Percentiles rank a stretch among this genome's conserved stretches.
Conservation (phyloP, 345 rosid genomes). For the Aethionema arabicum region DNA sequence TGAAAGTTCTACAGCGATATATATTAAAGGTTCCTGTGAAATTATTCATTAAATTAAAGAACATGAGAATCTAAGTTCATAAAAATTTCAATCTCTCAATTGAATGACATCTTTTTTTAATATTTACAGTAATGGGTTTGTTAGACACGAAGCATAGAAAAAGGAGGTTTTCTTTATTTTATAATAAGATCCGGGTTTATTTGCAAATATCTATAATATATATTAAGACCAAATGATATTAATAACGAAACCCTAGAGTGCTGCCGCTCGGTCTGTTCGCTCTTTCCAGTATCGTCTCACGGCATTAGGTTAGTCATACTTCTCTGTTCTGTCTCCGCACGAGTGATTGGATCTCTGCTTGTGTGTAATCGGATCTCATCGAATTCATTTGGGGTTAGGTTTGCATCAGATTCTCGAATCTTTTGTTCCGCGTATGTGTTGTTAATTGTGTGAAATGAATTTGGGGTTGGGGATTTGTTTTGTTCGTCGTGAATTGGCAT, state of each 20-base stretch:
- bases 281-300: slow-evolving; percentile 26
- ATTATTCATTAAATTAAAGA: no score
- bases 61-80: no score
- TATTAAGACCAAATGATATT: slow-evolving; percentile 29
- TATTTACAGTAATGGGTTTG: neutral
- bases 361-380: slow-evolving; percentile 14
- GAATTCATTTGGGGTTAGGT: neutral
- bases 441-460: slow-evolving; percentile 17
- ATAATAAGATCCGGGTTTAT: neutral
- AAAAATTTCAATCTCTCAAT: neutral
- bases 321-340: neutral
- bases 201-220: slow-evolving; percentile 25
- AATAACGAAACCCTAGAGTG: slow-evolving; percentile 35
- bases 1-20: no score
- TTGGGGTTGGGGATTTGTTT: slow-evolving; percentile 23
- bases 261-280: neutral
- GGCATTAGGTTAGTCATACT: slow-evolving; percentile 33
- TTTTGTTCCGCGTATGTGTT: slow-evolving; percentile 1
- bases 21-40: no score
- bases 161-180: neutral
- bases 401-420: slow-evolving; percentile 25
- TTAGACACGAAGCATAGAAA: neutral
- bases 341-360: slow-evolving; percentile 25
- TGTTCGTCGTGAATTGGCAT: neutral
- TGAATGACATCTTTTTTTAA: neutral